These are phyloP conservation scores for Ophiocordyceps sinensis DNA, from an alignment of 2,329 filamentous ascomycete species.

Conservation along the genomic window DNA sequence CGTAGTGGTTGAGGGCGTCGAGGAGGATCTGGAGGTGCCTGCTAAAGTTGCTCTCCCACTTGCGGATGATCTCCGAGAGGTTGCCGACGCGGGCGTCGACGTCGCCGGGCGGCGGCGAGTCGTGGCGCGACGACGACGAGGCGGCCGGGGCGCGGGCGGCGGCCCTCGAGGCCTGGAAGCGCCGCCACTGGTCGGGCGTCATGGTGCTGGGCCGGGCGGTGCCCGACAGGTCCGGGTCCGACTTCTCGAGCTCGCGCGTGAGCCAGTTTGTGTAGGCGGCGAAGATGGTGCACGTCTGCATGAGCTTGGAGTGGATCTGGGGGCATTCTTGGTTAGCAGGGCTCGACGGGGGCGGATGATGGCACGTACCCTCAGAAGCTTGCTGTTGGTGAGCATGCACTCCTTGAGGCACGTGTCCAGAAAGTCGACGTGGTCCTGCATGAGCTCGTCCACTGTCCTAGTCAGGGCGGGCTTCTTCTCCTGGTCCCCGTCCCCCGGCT, in stretches of 20 bases:
- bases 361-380: slow-evolving; percentile 63
- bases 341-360: not conserved
- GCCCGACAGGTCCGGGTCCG: slow-evolving; percentile 62
- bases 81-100: slow-evolving; percentile 47
- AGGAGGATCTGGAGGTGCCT: slow-evolving; percentile 85
- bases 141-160: slow-evolving; percentile 15
- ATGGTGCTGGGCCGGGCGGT: slow-evolving; percentile 44
- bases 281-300: slow-evolving; percentile 91
- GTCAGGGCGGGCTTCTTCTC: slow-evolving; percentile 19
- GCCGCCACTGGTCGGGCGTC: slow-evolving; percentile 45
- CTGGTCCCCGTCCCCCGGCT: slow-evolving; percentile 38
- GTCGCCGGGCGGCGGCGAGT: slow-evolving; percentile 9
- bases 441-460: slow-evolving; percentile 87
- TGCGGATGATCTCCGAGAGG: slow-evolving; percentile 72
- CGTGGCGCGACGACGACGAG: slow-evolving; percentile 1
- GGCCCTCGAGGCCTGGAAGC: slow-evolving; percentile 35
- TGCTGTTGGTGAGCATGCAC: slow-evolving; percentile 97
- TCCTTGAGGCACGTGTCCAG: slow-evolving; percentile 95
- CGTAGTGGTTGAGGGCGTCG: slow-evolving; percentile 92
- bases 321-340: no score
- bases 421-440: slow-evolving; percentile 99
- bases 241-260: slow-evolving; percentile 68
- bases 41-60: slow-evolving; percentile 89
- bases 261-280: slow-evolving; percentile 80
- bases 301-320: slow-evolving; percentile 92